A percentile compares a stretch with the other conserved stretches of the same genome.
phyloP scores from a whole-genome alignment of 805 yeast species.

The Candida pini region DNA sequence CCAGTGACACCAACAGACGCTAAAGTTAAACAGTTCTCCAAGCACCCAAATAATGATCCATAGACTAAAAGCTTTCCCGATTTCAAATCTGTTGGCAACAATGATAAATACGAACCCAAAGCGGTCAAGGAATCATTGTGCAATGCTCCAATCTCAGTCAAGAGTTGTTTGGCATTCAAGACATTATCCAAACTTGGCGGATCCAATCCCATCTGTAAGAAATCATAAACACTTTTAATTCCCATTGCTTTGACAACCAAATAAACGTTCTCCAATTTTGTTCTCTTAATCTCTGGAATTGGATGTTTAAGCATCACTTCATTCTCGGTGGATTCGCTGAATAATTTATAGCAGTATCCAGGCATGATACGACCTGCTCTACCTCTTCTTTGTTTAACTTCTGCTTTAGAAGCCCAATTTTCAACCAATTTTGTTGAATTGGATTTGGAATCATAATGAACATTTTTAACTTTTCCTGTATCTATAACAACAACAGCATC shows the following conservation, averaged over 20 bases:
- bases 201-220: conserved; percentile 72
- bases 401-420: conserved; percentile 86
- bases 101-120: conserved; percentile 72
- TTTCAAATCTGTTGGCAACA: conserved; percentile 80
- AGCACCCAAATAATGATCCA: conserved; percentile 78
- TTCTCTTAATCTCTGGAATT: conserved; percentile 82
- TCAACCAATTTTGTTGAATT: conserved; percentile 72
- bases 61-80: conserved; percentile 78
- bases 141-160: conserved; percentile 73
- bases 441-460: conserved; percentile 60
- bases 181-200: conserved; percentile 60
- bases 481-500: conserved; percentile 93
- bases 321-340: conserved; percentile 55
- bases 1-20: conserved; percentile 74
- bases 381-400: conserved; percentile 86
- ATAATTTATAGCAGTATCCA: conserved; percentile 80
- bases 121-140: conserved; percentile 51
- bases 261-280: conserved; percentile 77
- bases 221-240: conserved; percentile 59
- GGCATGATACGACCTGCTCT: conserved; percentile 94
- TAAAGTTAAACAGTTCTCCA: conserved; percentile 72
- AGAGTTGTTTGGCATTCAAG: conserved; percentile 42
- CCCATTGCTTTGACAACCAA: conserved; percentile 88
- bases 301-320: conserved; percentile 63
- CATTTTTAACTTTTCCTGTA: conserved; percentile 76